phyloP scores from a whole-genome alignment of 139 green algal species.

The Diplosphaera chodatii region DNA sequence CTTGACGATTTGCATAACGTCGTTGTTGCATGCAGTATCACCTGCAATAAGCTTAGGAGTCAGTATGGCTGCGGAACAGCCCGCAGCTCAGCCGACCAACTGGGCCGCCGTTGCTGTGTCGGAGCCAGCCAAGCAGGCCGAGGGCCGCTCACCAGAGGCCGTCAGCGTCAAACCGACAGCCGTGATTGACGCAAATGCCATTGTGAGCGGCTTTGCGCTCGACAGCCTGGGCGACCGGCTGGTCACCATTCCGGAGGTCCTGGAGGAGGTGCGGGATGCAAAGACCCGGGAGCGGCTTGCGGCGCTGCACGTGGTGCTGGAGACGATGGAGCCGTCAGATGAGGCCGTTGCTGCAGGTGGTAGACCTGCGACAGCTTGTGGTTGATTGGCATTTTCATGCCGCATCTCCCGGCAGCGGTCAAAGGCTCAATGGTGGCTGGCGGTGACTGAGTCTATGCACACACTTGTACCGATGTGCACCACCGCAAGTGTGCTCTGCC shows the following conservation, averaged over 20 bases:
- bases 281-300: slow-evolving; percentile 52
- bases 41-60: too few relatives aligned
- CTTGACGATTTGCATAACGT: too few relatives aligned
- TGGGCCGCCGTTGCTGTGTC: slow-evolving; percentile 37
- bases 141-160: background rate
- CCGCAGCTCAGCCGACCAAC: too few relatives aligned
- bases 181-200: slow-evolving; percentile 83
- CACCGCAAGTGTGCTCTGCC: too few relatives aligned
- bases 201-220: slow-evolving; percentile 67
- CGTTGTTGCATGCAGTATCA: too few relatives aligned
- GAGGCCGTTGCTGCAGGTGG: slow-evolving; percentile 64
- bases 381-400: background rate
- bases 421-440: too few relatives aligned
- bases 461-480: too few relatives aligned
- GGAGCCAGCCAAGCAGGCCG: background rate
- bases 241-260: slow-evolving; percentile 72
- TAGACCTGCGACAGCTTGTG: background rate
- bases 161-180: slow-evolving; percentile 11
- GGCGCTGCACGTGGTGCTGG: slow-evolving; percentile 50
- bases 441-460: too few relatives aligned
- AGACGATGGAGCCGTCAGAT: slow-evolving; percentile 59
- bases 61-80: too few relatives aligned
- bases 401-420: too few relatives aligned
- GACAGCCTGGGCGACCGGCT: slow-evolving; percentile 44
- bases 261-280: slow-evolving; percentile 73